Evolutionary conservation across 352 stramenopile species (phyloP).

Genomic region (Phytopythium sindhum): DNA sequence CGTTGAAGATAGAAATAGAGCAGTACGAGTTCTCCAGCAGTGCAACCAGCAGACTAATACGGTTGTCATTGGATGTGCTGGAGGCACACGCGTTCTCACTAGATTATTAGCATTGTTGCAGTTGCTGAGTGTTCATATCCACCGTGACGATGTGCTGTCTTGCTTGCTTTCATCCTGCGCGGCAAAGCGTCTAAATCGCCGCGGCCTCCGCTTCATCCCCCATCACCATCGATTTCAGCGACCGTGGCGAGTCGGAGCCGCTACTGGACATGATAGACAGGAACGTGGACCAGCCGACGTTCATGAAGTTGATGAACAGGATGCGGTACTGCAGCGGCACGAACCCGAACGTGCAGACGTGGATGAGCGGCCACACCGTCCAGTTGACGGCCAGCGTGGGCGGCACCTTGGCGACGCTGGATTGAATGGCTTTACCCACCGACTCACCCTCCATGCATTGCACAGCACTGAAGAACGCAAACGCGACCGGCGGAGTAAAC

Average conservation of each 20-base stretch:
- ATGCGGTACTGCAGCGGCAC: conserved; percentile 46
- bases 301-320: conserved; percentile 42
- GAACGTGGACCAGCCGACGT: conserved; percentile 44
- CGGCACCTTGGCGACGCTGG: conserved; percentile 24
- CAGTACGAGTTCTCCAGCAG: too few species aligned
- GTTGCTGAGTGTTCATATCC: not conserved
- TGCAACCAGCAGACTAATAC: too few species aligned
- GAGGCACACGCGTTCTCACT: too few species aligned
- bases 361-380: conserved; percentile 39
- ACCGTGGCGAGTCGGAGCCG: conserved; percentile 3
- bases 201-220: conserved; percentile 13
- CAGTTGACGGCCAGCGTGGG: conserved; percentile 38
- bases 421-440: conserved; percentile 18
- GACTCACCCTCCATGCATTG: conserved; percentile 25
- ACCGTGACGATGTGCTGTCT: not conserved
- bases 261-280: conserved; percentile 39
- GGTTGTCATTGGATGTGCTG: too few species aligned
- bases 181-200: conserved; percentile 7
- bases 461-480: conserved; percentile 37
- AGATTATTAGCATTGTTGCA: too few species aligned
- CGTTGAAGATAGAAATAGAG: too few species aligned
- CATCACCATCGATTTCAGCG: conserved; percentile 21
- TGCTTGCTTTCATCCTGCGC: not conserved
- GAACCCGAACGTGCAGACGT: conserved; percentile 41
- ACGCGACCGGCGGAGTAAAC: conserved; percentile 26